Percentiles rank a stretch among this genome's conserved stretches.
phyloP scores from a whole-genome alignment of 2,329 filamentous ascomycete genomes.

The Neurospora crassa region DNA sequence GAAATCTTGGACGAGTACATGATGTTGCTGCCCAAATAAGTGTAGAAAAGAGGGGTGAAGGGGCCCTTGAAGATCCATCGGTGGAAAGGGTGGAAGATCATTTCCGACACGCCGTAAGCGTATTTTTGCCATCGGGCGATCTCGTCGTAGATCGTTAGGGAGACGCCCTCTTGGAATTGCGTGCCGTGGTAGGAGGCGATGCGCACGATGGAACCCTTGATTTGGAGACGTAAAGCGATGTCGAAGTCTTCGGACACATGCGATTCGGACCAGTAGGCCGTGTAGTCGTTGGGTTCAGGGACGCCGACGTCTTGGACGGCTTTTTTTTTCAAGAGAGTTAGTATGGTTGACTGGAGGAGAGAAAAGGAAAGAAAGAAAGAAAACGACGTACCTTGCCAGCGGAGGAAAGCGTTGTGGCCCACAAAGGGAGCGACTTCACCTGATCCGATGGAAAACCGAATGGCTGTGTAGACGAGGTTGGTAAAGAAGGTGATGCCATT shows the following conservation, averaged over 20 bases:
- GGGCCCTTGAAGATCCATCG: slow-evolving; percentile 53
- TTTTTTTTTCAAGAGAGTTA: neutral
- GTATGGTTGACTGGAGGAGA: neutral
- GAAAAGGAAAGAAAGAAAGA: no score
- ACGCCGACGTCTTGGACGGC: slow-evolving; percentile 28
- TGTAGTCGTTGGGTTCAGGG: slow-evolving; percentile 46
- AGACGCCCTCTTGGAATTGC: slow-evolving; percentile 66
- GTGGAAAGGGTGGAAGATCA: slow-evolving; percentile 58
- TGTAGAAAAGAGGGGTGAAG: slow-evolving; percentile 54
- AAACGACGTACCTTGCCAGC: slow-evolving; percentile 40
- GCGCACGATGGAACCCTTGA: slow-evolving; percentile 56
- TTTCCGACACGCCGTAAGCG: slow-evolving; percentile 61
- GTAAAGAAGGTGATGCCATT: slow-evolving; percentile 72
- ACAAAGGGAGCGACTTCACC: slow-evolving; percentile 69
- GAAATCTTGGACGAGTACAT: slow-evolving; percentile 58
- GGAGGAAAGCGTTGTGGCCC: slow-evolving; percentile 66
- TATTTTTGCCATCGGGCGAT: slow-evolving; percentile 63
- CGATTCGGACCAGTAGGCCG: slow-evolving; percentile 57
- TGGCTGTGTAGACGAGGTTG: slow-evolving; percentile 66
- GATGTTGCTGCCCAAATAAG: slow-evolving; percentile 53
- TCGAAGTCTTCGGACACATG: slow-evolving; percentile 75
- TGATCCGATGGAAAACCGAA: slow-evolving; percentile 59
- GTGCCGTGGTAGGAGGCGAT: slow-evolving; percentile 58
- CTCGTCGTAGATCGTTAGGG: slow-evolving; percentile 64
- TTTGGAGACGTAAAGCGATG: slow-evolving; percentile 63